phyloP scores from a whole-genome alignment of 2,329 filamentous ascomycete genomes.

The Aspergillus sp. region DNA sequence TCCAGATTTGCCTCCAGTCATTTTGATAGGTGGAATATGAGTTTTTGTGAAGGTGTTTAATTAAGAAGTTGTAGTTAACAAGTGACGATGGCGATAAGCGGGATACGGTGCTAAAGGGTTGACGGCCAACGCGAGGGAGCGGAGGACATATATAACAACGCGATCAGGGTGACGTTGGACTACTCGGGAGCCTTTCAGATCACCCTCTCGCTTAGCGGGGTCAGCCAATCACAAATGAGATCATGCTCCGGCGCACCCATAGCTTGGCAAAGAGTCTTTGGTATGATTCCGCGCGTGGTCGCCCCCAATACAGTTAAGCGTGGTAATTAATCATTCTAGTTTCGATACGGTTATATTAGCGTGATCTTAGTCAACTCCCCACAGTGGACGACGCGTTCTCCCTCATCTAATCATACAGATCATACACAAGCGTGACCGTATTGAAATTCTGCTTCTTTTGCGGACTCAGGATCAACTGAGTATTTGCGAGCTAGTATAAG shows the following conservation, averaged over 20 bases:
- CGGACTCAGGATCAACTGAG: conserved; percentile 48
- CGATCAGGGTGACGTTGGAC: conserved; percentile 47
- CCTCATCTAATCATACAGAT: conserved; percentile 48
- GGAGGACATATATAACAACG: conserved; percentile 48
- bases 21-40: conserved; percentile 64
- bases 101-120: conserved; percentile 32
- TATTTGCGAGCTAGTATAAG: conserved; percentile 49
- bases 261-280: conserved; percentile 16
- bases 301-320: conserved; percentile 33
- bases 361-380: conserved; percentile 15
- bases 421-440: conserved; percentile 46
- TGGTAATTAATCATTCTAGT: conserved; percentile 25
- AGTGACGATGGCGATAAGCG: conserved; percentile 15
- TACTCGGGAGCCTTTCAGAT: conserved; percentile 46
- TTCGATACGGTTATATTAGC: conserved; percentile 25
- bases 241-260: conserved; percentile 29
- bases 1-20: conserved; percentile 99
- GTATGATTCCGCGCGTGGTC: conserved; percentile 16
- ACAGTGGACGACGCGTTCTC: conserved; percentile 25
- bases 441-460: conserved; percentile 50
- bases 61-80: not conserved
- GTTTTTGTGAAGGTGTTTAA: conserved; percentile 19
- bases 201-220: conserved; percentile 48
- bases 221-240: conserved; percentile 45
- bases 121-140: conserved; percentile 37